phyloP scores from a whole-genome alignment of 1,139 yeast genomes.

The Lodderomyces jiufengensis region DNA sequence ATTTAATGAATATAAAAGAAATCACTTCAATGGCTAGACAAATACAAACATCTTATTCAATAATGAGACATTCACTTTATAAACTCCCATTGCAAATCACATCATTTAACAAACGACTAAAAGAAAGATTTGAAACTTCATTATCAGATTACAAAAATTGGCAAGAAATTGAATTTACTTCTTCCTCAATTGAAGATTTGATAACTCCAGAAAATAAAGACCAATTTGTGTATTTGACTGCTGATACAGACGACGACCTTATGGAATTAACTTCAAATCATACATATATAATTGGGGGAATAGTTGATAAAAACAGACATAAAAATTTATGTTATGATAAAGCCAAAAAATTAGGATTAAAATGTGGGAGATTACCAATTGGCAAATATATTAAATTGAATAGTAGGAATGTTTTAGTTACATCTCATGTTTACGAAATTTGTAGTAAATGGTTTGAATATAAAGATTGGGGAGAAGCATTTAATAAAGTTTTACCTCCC shows the following conservation, averaged over 20 bases:
- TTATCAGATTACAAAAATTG: slow-evolving; percentile 61
- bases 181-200: slow-evolving; percentile 39
- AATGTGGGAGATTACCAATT: slow-evolving; percentile 80
- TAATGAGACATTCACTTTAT: slow-evolving; percentile 59
- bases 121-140: slow-evolving; percentile 63
- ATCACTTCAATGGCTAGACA: slow-evolving; percentile 76
- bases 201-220: slow-evolving; percentile 30
- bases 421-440: slow-evolving; percentile 90
- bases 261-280: slow-evolving; percentile 61
- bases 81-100: slow-evolving; percentile 61
- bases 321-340: slow-evolving; percentile 77
- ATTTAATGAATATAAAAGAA: slow-evolving; percentile 79
- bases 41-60: slow-evolving; percentile 76
- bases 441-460: slow-evolving; percentile 75
- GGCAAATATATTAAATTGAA: slow-evolving; percentile 78
- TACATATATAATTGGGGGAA: slow-evolving; percentile 90
- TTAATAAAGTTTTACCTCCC: slow-evolving; percentile 78
- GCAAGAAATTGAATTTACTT: slow-evolving; percentile 57
- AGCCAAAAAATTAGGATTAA: slow-evolving; percentile 69
- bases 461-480: slow-evolving; percentile 81
- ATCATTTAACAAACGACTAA: slow-evolving; percentile 63
- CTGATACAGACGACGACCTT: slow-evolving; percentile 73
- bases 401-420: slow-evolving; percentile 87
- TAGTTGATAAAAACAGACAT: slow-evolving; percentile 92
- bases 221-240: slow-evolving; percentile 67